Conservation (phyloP, 2,329 filamentous ascomycete genomes). For the Ceratocystis cacaofunesta region DNA sequence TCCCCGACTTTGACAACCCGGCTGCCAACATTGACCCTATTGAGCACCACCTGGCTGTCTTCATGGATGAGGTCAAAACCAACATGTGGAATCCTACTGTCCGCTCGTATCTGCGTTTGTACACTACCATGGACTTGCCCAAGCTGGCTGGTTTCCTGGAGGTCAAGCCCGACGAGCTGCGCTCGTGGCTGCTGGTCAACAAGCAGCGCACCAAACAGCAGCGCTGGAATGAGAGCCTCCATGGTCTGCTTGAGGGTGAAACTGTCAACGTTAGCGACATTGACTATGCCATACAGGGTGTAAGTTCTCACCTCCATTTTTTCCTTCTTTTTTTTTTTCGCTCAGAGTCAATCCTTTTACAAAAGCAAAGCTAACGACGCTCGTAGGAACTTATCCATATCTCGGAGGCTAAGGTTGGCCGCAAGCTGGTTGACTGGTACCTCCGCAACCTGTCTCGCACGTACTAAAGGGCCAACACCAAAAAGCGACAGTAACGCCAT, state of each 20-base stretch:
- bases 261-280: conserved; percentile 86
- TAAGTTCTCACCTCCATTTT: conserved; percentile 34
- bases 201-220: conserved; percentile 97
- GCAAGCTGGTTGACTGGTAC: conserved; percentile 98
- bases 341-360: neutral
- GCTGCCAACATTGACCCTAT: conserved; percentile 91
- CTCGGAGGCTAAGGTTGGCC: conserved; percentile 93
- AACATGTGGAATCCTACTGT: conserved; percentile 97
- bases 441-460: conserved; percentile 89
- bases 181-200: conserved; percentile 87
- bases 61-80: conserved; percentile 99
- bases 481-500: neutral
- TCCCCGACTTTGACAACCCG: conserved; percentile 94
- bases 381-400: conserved; percentile 86
- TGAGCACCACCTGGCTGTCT: conserved; percentile 92
- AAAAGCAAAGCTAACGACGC: conserved; percentile 5
- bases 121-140: conserved; percentile 98
- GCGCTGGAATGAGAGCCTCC: conserved; percentile 69
- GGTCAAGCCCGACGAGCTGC: conserved; percentile 87
- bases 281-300: conserved; percentile 90
- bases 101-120: conserved; percentile 96
- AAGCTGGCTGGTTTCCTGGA: conserved; percentile 97
- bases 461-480: conserved; percentile 43
- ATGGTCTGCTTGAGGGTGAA: conserved; percentile 80
- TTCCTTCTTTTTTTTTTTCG: neutral